Base-by-base conservation (phyloP, 768 basidiomycete genomes). In the Harrya chromipes region DNA sequence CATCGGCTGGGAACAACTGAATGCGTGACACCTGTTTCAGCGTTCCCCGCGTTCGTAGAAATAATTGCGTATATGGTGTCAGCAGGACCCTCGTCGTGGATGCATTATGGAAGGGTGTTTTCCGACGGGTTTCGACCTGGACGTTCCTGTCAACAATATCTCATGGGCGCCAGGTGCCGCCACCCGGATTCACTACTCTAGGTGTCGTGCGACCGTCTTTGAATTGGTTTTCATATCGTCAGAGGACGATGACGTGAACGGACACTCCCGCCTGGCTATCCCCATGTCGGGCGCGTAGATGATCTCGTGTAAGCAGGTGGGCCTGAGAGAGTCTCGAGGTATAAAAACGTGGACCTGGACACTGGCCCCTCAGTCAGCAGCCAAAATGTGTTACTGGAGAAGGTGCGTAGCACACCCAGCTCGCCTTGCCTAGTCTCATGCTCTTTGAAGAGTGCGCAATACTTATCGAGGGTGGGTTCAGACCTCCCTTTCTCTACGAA, bases 331-430 rank as follows among this genome's bases (percentile, higher is more conserved):
- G 48, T 46, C 50, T 59, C 51, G 39, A 61, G 43, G 54, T 67
- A 67, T 67, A 67, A 67, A 67, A 66, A 54, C 52, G 49, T 31
- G 27, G 40, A 31, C 43, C 39, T 13, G 36, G 45, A 40, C 40
- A 35, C 35, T 39, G 20, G 21, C 38, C 24, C 36, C 43, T 34
- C 51, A 47, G 27, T 53, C 53, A 47, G 51, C n/a, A 13, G 38
- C 55, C 48, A 37, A 21, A 19, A 83, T 84, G 82, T 83, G 82
- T 68, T 79, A 76, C 61, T 82, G 73, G 71, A 75, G 82, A 60
- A 74, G 78, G 82, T 82, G 55, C 70, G 80, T 60, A 17, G 39
- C 37, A 27, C 43, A 27, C 43, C 31, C 43, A 16, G 24, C 43
- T 26, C 16, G 23, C 48, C 12, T 43, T 23, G 11, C 48, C 26